A percentile compares a stretch with the other conserved stretches of the same genome.
Conservation (phyloP, 1,284 basidiomycete genomes). For the Golubevia sp. region DNA sequence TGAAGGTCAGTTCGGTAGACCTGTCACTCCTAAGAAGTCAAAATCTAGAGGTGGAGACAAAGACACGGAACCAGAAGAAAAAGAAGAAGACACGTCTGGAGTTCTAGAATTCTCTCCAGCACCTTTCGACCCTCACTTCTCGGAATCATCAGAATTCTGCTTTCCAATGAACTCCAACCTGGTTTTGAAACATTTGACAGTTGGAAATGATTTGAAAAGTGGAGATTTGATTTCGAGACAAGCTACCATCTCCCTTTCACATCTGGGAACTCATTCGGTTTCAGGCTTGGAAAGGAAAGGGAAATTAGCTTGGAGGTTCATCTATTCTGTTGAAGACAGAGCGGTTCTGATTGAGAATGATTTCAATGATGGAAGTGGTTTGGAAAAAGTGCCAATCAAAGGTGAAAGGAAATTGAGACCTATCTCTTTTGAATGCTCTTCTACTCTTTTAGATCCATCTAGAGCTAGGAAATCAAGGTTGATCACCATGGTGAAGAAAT, state of each 20-base stretch:
- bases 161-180: slow-evolving; percentile 13
- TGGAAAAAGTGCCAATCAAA: slow-evolving; percentile 7
- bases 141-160: not conserved
- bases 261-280: slow-evolving; percentile 28
- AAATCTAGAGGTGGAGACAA: slow-evolving; percentile 12
- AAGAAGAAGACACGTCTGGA: slow-evolving; percentile 23
- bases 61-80: slow-evolving; percentile 10
- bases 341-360: not conserved
- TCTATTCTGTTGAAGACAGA: slow-evolving; percentile 25
- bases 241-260: slow-evolving; percentile 27
- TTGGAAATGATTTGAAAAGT: slow-evolving; percentile 37
- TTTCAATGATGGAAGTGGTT: not conserved
- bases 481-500: slow-evolving; percentile 39
- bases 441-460: slow-evolving; percentile 34
- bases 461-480: slow-evolving; percentile 35
- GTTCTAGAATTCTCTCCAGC: slow-evolving; percentile 23
- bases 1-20: not conserved
- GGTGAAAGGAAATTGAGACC: slow-evolving; percentile 16
- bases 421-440: slow-evolving; percentile 36
- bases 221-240: slow-evolving; percentile 38
- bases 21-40: slow-evolving; percentile 3
- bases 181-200: slow-evolving; percentile 35
- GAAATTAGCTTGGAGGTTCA: slow-evolving; percentile 37
- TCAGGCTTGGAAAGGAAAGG: slow-evolving; percentile 41
- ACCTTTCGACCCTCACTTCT: not conserved